A percentile compares a stretch with the other conserved stretches of the same genome.
Evolutionary conservation across 768 basidiomycete genomes (phyloP).

Genomic region (Tubosaeta sp.): DNA sequence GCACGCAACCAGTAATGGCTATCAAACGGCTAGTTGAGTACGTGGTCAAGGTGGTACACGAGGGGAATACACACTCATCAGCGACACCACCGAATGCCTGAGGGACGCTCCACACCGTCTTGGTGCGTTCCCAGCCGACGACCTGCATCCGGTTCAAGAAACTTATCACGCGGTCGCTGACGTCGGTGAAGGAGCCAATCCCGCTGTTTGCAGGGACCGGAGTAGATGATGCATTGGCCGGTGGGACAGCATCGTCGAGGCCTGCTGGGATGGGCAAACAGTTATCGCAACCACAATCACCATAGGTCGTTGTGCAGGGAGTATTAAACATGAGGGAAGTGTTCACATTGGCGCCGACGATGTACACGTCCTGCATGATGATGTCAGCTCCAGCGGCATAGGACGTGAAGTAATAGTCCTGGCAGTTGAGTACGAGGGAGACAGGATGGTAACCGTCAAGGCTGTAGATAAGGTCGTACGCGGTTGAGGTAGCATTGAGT

Average conservation of each 20-base stretch:
- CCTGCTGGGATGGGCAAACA: constrained; percentile 47
- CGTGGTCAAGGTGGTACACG: neutral
- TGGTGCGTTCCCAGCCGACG: constrained; percentile 63
- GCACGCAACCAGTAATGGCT: constrained; percentile 54
- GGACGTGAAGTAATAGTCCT: constrained; percentile 58
- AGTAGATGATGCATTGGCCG: constrained; percentile 13
- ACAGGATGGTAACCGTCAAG: constrained; percentile 67
- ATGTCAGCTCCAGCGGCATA: constrained; percentile 66
- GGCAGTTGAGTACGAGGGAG: constrained; percentile 59
- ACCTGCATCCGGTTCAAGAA: constrained; percentile 53
- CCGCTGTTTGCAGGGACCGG: constrained; percentile 22
- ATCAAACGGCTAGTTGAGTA: constrained; percentile 1
- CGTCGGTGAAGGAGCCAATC: constrained; percentile 51
- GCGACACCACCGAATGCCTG: constrained; percentile 62
- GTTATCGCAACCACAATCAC: constrained; percentile 70
- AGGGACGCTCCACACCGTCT: constrained; percentile 73
- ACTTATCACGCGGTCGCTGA: constrained; percentile 62
- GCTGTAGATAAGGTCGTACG: constrained; percentile 55
- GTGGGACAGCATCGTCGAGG: constrained; percentile 23
- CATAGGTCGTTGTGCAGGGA: constrained; percentile 57
- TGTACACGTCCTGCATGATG: constrained; percentile 57
- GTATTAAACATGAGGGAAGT: constrained; percentile 59
- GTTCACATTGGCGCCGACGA: constrained; percentile 54
- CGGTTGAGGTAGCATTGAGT: constrained; percentile 45
- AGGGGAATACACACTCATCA: constrained; percentile 26